These are phyloP conservation scores for Butyriboletus loyo DNA, from an alignment of 768 basidiomycete species.

Conservation along the genomic window DNA sequence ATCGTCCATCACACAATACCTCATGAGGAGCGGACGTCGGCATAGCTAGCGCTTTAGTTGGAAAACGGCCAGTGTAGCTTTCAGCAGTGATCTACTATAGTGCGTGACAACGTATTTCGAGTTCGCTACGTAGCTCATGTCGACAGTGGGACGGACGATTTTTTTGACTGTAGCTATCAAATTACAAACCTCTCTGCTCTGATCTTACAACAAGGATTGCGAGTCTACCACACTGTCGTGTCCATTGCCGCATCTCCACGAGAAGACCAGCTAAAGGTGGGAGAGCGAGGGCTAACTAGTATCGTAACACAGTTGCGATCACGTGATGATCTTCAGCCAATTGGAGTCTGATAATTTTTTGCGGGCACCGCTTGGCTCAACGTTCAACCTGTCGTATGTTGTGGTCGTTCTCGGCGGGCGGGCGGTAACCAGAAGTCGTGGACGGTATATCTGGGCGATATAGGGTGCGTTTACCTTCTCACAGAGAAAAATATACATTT, in stretches of 20 bases:
- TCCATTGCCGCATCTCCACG: neutral
- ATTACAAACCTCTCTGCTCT: neutral
- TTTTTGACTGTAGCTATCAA: conserved; percentile 1
- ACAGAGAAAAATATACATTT: neutral
- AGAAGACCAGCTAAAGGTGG: neutral
- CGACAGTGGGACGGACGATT: neutral
- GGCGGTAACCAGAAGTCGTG: neutral
- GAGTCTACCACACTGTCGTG: neutral
- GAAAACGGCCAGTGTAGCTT: neutral
- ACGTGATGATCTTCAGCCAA: conserved; percentile 13
- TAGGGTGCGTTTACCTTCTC: conserved; percentile 4
- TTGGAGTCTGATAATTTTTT: conserved; percentile 14
- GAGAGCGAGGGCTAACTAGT: neutral
- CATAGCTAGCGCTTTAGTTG: conserved; percentile 3
- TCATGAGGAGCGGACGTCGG: neutral
- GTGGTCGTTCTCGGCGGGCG: neutral
- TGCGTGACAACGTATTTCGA: conserved; percentile 11
- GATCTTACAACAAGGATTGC: neutral
- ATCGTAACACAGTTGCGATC: neutral
- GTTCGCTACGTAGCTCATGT: conserved; percentile 11
- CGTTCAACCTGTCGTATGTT: neutral
- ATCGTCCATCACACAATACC: neutral
- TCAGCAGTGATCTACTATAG: conserved; percentile 3
- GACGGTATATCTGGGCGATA: neutral
- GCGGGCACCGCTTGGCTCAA: conserved; percentile 10